Evolutionary conservation across 2,329 filamentous ascomycete genomes (phyloP), one percentile per base, ranked within the genome.

Genomic region (Sporothrix phasma): DNA sequence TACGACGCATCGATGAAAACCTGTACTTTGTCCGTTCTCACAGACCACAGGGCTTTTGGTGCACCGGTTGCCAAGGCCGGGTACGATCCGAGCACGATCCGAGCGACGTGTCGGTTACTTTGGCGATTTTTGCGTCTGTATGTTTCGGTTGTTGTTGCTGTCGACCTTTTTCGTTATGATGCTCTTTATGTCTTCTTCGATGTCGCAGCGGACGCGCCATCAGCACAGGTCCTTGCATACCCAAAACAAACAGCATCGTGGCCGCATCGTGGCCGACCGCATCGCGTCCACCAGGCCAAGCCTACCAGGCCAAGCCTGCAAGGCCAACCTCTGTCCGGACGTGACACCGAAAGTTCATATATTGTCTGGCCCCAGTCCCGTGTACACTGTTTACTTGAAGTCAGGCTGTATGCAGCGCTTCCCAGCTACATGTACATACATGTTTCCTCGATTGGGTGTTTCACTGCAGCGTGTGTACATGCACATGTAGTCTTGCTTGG

Each of bases 341-440:
- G 54, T 59, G 39, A 59, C 54, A 59, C 54, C 39, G 54, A 39
- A 59, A 34, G 19, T 39, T 43, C 53, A 43, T 58, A 34, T 58
- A 58, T n/a, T 58, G 22, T 41, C 11, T 17, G n/a, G n/a, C n/a
- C n/a, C n/a, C n/a, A n/a, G n/a, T n/a, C 37, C 26, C 37, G 4
- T 19, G n/a, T 17, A 34, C 17, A n/a, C 11, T 22, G 19, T 19
- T 54, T 15, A 37, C n/a, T 34, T 10, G 31, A 13, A 13, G 19
- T n/a, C 31, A 8, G 31, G 8, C n/a, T 19, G 7, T 15, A n/a
- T 24, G 11, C 3, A 39, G 7, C 37, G 49, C 49, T 39, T 3
- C n/a, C n/a, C n/a, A n/a, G n/a, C n/a, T n/a, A n/a, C n/a, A n/a
- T n/a, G n/a, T n/a, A n/a, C n/a, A n/a, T n/a, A n/a, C n/a, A n/a